Evolutionary conservation across 257 asterid species (phyloP), one percentile per base, ranked within the genome.

Genomic region (Paraleonurus japonicus): DNA sequence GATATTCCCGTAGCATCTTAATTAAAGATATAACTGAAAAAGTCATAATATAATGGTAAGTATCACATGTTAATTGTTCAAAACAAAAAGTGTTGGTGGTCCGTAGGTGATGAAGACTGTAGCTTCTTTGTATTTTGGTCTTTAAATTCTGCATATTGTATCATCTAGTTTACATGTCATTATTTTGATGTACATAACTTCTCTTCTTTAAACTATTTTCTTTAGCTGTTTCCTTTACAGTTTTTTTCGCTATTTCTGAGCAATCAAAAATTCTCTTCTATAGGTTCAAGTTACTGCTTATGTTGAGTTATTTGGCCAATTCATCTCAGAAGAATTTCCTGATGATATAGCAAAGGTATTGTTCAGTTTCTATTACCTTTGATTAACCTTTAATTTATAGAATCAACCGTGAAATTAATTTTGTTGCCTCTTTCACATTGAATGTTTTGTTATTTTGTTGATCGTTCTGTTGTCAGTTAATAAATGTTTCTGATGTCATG

Each of bases 291-390:
- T 80, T 78, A 82, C 83, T 63, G 90, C 92, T 22, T 92, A 85
- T 63, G 96, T 89, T 60, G 90, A 92, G 82, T 87, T 83, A 71
- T 86, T 92, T 75, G 88, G 89, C 78, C 95, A 89, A 48, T 91
- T 89, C 80, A 85, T 89, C 65, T 86, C 96, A 26, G 95, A 89
- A 81, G 92, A 85, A 53, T 92, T 92, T 85, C 84, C 95, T 43
- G 92, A 92, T 67, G 95, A 92, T 73, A 80, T 92, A 75, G 88
- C 89, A 4, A 89, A 92, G 96, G 98, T 92, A 85, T 37, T 64
- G 71, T 66, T 51, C 23, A 41, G 62, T 43, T 51, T 47, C 50
- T 16, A 61, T 60, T 27, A 57, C 57, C 26, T 51, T 70, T 43
- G 55, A 66, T 16, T 3, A 27, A 26, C 61, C 50, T 51, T 20